Base-by-base conservation (phyloP, 2,329 filamentous ascomycete species). In the Cladosporium sp. region DNA sequence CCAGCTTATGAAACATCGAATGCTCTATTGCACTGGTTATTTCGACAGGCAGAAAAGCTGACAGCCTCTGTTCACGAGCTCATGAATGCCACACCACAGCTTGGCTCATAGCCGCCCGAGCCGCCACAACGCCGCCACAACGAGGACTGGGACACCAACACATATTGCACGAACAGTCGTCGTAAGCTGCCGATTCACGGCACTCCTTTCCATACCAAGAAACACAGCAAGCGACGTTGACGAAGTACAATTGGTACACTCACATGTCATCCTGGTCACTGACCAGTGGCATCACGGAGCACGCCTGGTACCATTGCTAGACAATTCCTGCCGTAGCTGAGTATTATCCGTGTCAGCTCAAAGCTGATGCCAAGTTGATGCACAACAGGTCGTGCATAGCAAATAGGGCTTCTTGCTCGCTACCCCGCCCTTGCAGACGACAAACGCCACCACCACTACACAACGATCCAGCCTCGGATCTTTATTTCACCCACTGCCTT, bases 361-460 rank as follows among this genome's bases (percentile, higher is more conserved):
- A 15, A 32, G 26, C 52, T 55, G n/a, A n/a, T 55, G 30, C 52
- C 52, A 55, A 55, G 52, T 12, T 55, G 52, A 34, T 34, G 26
- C 32, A 30, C 10, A 34, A 30, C 52, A 30, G 32, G 28, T 30
- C 21, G 7, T n/a, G 51, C 51, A 30, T 10, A 54, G 49, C 51
- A 54, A 14, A 21, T 47, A 47, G 41, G 41, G 41, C 41, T 55
- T 8, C 21, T 28, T 30, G 18, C 8, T 21, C 7, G 18, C 52
- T 55, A 55, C 52, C 52, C 52, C 52, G 30, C 52, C 52, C 52
- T 55, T 30, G 28, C 28, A 55, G 15, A 30, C 52, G 18, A 55
- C n/a, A 18, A 32, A 34, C 52, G 51, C 24, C 28, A 34, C 52
- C 26, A 55, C 32, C 10, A 55, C n/a, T 47, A 34, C 18, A 55